A percentile compares a stretch with the other conserved stretches of the same genome.
Evolutionary conservation across 2,329 filamentous ascomycete genomes (phyloP).

Genomic region (Mycosphaerella sp.): DNA sequence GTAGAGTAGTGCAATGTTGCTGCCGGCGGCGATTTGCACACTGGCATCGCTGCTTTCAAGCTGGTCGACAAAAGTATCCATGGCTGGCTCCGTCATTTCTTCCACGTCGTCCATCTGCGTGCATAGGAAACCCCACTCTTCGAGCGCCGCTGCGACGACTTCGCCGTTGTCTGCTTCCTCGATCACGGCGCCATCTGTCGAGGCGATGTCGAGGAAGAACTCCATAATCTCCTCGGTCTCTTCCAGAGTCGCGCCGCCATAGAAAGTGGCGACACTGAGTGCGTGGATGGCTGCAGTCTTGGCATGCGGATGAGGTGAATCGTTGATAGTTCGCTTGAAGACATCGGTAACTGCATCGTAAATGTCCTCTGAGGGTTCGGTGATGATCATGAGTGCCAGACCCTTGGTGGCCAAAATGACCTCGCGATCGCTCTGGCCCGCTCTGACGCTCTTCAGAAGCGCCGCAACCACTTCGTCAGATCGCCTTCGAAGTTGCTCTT

Average conservation of each 20-base stretch:
- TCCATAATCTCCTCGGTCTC: slow-evolving; percentile 65
- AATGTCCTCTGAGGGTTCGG: slow-evolving; percentile 57
- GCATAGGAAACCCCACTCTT: slow-evolving; percentile 73
- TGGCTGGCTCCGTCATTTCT: slow-evolving; percentile 61
- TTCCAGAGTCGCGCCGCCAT: slow-evolving; percentile 64
- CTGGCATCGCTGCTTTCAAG: slow-evolving; percentile 65
- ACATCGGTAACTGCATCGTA: slow-evolving; percentile 56
- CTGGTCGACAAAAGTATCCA: slow-evolving; percentile 79
- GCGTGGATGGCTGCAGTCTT: slow-evolving; percentile 69
- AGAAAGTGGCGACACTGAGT: slow-evolving; percentile 65
- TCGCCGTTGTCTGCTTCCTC: slow-evolving; percentile 63
- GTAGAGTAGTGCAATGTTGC: slow-evolving; percentile 75
- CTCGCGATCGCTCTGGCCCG: slow-evolving; percentile 62
- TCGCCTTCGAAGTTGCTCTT: slow-evolving; percentile 54
- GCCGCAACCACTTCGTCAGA: slow-evolving; percentile 57
- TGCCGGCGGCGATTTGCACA: slow-evolving; percentile 70
- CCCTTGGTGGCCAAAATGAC: slow-evolving; percentile 64
- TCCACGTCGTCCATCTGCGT: slow-evolving; percentile 71
- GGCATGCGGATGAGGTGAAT: slow-evolving; percentile 57
- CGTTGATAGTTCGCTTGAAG: slow-evolving; percentile 58
- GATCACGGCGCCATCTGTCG: slow-evolving; percentile 68
- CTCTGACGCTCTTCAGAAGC: slow-evolving; percentile 64
- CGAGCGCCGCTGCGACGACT: slow-evolving; percentile 67
- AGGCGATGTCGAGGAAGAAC: slow-evolving; percentile 68
- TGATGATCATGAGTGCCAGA: slow-evolving; percentile 63